Evolutionary conservation across 441 rosid genomes (phyloP), one percentile per base, ranked within the genome.

Genomic region (Gossypium schwendimanii): DNA sequence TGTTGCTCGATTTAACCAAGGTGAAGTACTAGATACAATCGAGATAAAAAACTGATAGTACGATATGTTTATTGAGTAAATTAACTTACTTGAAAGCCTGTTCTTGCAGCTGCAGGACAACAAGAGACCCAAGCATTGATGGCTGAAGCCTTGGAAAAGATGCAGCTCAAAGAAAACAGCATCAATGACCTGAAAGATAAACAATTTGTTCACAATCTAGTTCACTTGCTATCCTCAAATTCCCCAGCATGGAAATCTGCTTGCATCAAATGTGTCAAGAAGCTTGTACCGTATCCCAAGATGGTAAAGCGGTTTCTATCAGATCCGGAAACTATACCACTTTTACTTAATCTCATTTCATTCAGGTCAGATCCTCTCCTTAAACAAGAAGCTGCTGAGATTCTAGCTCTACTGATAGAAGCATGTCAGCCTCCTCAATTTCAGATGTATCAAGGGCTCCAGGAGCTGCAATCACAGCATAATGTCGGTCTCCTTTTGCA

Each of bases 401-500:
- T 80, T 78, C 84, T 86, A 24, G 82, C 85, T 52, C 64, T 79
- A 21, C 69, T 86, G 72, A 66, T 83, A 33, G 68, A 55, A 69
- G 76, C 82, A 57, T 77, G 83, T 28, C 83, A 64, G 71, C 67
- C n/a, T 73, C 15, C 73, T 31, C 78, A 83, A 47, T 81, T 84
- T 44, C 75, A 80, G 70, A 77, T 45, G 50, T 68, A 75, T 71
- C 87, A 80, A 45, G 83, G 82, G 60, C 71, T 83, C 74, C 82
- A 74, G 41, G 90, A 86, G 78, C 84, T 84, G 49, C 85, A 81
- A 57, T 81, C 88, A 8, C 70, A 81, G 61, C 82, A 86, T 73
- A 86, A 83, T 63, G 54, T 86, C 49, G 62, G 63, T 73, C 76
- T 81, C 72, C 80, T 86, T 76, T 66, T 81, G 84, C 75, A 77